phyloP scores from a whole-genome alignment of 768 basidiomycete species.

The Xerocomus spinulosus region DNA sequence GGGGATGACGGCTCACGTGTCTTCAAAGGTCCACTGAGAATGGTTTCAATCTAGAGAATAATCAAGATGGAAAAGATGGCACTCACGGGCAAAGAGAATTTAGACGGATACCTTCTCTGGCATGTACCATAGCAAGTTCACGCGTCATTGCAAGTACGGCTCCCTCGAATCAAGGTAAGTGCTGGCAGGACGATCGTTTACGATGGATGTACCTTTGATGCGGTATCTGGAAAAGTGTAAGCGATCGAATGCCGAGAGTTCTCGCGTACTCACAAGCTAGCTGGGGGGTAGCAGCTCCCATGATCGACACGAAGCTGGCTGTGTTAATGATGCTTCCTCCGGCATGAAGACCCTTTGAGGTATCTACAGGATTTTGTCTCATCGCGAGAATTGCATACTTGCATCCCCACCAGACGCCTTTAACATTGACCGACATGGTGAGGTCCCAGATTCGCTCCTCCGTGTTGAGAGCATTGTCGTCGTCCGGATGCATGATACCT shows the following conservation, averaged over 20 bases:
- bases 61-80: not conserved
- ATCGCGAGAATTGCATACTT: constrained; percentile 97
- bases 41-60: constrained; percentile 1
- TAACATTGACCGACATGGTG: constrained; percentile 91
- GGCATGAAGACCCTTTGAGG: constrained; percentile 68
- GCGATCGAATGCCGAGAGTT: not conserved
- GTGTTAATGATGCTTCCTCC: constrained; percentile 97
- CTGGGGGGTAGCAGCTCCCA: constrained; percentile 97
- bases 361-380: constrained; percentile 85
- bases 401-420: constrained; percentile 99
- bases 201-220: constrained; percentile 65
- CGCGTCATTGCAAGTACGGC: constrained; percentile 98
- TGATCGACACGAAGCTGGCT: constrained; percentile 91
- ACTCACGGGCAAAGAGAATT: constrained; percentile 95
- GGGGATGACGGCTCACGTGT: constrained; percentile 63
- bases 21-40: constrained; percentile 80
- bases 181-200: constrained; percentile 3
- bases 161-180: constrained; percentile 46
- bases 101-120: constrained; percentile 91
- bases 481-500: constrained; percentile 98
- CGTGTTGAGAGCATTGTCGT: constrained; percentile 94
- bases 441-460: constrained; percentile 96
- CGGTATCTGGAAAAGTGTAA: constrained; percentile 62
- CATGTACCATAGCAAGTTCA: constrained; percentile 97
- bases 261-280: constrained; percentile 66